A percentile compares a stretch with the other conserved stretches of the same genome.
Evolutionary conservation across 495 filamentous ascomycete species (phyloP).

Genomic region (Podospora australis): DNA sequence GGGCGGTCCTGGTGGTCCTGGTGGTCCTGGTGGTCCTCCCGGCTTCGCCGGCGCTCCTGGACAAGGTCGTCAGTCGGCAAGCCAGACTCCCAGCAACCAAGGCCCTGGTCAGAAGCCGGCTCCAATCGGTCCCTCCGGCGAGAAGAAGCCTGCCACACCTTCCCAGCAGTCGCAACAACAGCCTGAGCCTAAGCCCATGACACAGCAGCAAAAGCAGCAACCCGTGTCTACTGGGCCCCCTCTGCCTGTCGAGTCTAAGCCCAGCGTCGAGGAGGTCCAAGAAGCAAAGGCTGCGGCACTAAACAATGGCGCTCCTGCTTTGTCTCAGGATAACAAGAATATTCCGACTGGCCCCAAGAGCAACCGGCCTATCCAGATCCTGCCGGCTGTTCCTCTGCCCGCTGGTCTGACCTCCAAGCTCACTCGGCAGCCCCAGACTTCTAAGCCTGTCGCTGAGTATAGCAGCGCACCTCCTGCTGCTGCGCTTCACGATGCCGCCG

Average conservation of each 20-base stretch:
- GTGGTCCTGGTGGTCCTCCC: conserved; percentile 27
- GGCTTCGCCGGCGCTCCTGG: conserved; percentile 19
- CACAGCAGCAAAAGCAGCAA: conserved; percentile 30
- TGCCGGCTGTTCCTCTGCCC: conserved; percentile 57
- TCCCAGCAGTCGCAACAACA: conserved; percentile 25
- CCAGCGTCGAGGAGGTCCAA: conserved; percentile 50
- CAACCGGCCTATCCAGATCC: conserved; percentile 39
- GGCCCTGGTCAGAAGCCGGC: conserved; percentile 39
- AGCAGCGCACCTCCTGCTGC: conserved; percentile 26
- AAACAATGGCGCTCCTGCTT: conserved; percentile 26
- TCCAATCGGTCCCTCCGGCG: conserved; percentile 49
- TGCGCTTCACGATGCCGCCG: conserved; percentile 62
- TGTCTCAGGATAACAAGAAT: conserved; percentile 33
- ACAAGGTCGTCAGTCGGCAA: conserved; percentile 24
- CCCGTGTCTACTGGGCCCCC: conserved; percentile 40
- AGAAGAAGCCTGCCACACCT: conserved; percentile 38
- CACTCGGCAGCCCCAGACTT: conserved; percentile 25
- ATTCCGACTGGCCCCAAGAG: conserved; percentile 59
- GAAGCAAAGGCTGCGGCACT: conserved; percentile 45
- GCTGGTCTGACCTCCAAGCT: conserved; percentile 55
- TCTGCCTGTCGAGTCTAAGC: conserved; percentile 64
- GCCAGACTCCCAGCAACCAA: conserved; percentile 31
- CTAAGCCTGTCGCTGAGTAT: conserved; percentile 32
- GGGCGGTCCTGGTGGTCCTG: conserved; percentile 28
- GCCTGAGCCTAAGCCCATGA: conserved; percentile 33